Conservation (phyloP, 2,329 filamentous ascomycete species). For the Diplocarpon rosae region DNA sequence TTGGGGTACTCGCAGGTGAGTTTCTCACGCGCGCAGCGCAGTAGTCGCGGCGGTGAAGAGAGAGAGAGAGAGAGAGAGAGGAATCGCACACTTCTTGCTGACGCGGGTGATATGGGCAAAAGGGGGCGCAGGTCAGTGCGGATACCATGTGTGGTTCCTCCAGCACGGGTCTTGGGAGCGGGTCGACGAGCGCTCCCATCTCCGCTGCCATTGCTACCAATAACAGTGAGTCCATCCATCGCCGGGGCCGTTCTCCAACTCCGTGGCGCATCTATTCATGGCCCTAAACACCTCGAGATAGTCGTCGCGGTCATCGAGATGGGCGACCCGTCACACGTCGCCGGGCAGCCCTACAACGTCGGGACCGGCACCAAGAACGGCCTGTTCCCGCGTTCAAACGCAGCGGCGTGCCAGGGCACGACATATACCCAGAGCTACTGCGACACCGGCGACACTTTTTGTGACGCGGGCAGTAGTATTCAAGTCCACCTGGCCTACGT, state of each 20-base stretch:
- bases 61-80: too few relatives aligned
- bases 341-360: slow-evolving; percentile 20
- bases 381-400: not conserved
- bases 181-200: slow-evolving; percentile 17
- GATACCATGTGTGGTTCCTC: slow-evolving; percentile 14
- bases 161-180: too few relatives aligned
- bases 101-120: not conserved
- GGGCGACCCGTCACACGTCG: slow-evolving; percentile 26
- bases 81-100: not conserved
- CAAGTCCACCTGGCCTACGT: slow-evolving; percentile 5
- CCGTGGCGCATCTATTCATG: too few relatives aligned
- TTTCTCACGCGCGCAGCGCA: not conserved
- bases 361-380: slow-evolving; percentile 15
- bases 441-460: slow-evolving; percentile 4
- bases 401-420: not conserved
- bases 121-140: slow-evolving; percentile 16
- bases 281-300: not conserved
- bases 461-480: slow-evolving; percentile 2
- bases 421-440: slow-evolving; percentile 4
- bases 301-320: slow-evolving; percentile 7
- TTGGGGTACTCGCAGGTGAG: slow-evolving; percentile 26
- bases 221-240: not conserved
- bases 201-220: not conserved
- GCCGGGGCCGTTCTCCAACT: not conserved
- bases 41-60: not conserved